A percentile compares a stretch with the other conserved stretches of the same genome.
phyloP scores from a whole-genome alignment of 2,329 filamentous ascomycete species.

The Cytospora leucostoma region DNA sequence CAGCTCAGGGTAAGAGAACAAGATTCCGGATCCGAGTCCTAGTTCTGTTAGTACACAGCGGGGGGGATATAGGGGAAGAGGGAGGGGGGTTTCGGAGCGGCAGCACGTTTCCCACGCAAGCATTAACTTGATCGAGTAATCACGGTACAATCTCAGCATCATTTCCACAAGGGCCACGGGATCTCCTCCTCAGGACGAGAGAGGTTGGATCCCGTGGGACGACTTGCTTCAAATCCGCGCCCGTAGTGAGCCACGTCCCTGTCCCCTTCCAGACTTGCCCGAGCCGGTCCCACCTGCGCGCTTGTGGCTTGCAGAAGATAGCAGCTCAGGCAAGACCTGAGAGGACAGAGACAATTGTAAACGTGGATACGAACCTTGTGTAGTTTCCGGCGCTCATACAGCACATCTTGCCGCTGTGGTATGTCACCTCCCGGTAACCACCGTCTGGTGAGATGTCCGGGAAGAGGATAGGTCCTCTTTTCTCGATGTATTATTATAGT shows the following conservation, averaged over 20 bases:
- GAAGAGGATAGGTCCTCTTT: constrained; percentile 1
- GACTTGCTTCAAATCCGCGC: constrained; percentile 64
- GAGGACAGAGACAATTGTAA: constrained; percentile 40
- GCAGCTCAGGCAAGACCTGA: background rate
- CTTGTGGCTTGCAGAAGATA: background rate
- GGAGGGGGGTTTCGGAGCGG: constrained; percentile 61
- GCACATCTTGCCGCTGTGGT: background rate
- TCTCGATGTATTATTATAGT: constrained; percentile 28
- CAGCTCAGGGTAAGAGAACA: constrained; percentile 81
- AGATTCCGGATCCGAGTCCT: constrained; percentile 82
- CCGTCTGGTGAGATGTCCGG: background rate
- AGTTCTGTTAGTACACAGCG: constrained; percentile 46
- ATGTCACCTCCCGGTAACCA: constrained; percentile 9
- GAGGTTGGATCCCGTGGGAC: constrained; percentile 54
- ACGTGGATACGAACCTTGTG: constrained; percentile 49
- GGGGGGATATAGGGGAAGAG: constrained; percentile 33
- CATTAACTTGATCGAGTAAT: constrained; percentile 99
- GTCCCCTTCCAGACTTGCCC: constrained; percentile 32
- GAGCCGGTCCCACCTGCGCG: constrained; percentile 14
- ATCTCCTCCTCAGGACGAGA: constrained; percentile 41
- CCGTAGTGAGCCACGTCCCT: constrained; percentile 77
- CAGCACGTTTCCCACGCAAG: constrained; percentile 98
- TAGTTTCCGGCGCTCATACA: constrained; percentile 34
- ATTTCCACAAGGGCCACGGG: constrained; percentile 44
- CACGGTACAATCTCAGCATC: constrained; percentile 95